These are phyloP conservation scores for Zelonia costaricensis DNA, from an alignment of 208 protist species.

Conservation along the genomic window DNA sequence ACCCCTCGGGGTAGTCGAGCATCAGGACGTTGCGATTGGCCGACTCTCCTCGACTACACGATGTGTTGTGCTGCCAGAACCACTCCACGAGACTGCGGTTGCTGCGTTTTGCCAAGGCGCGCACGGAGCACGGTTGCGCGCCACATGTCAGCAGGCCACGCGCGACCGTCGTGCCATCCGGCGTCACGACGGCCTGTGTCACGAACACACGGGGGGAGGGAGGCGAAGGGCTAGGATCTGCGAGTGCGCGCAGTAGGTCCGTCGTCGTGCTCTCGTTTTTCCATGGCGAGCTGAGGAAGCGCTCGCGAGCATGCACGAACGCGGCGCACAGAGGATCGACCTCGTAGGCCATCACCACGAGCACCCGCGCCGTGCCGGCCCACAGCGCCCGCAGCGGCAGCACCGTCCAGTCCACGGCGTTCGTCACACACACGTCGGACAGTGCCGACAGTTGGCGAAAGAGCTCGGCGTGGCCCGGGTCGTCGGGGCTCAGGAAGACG, in stretches of 20 bases:
- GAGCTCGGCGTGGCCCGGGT: conserved; percentile 21
- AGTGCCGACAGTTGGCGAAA: conserved; percentile 27
- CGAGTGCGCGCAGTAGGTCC: conserved; percentile 23
- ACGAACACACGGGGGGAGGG: conserved; percentile 26
- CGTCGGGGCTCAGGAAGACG: conserved; percentile 22
- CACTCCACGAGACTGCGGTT: conserved; percentile 40
- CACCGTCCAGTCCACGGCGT: conserved; percentile 1
- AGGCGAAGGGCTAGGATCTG: not conserved
- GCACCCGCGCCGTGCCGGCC: conserved; percentile 33
- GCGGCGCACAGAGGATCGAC: conserved; percentile 14
- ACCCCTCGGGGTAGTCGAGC: conserved; percentile 42
- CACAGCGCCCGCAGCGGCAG: conserved; percentile 37
- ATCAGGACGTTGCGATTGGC: conserved; percentile 51
- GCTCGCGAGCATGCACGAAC: conserved; percentile 19
- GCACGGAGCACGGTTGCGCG: conserved; percentile 6
- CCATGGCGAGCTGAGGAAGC: conserved; percentile 37
- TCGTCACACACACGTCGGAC: conserved; percentile 27
- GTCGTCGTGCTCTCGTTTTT: conserved; percentile 25
- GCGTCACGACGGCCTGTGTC: conserved; percentile 49
- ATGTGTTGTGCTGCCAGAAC: conserved; percentile 35
- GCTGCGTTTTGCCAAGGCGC: conserved; percentile 22
- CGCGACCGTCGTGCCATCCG: conserved; percentile 16
- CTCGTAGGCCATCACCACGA: conserved; percentile 40
- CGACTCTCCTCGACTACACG: not conserved
- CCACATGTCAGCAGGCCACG: conserved; percentile 18